Base-by-base conservation (phyloP, 139 green algal species). In the Chlorella vulgaris region DNA sequence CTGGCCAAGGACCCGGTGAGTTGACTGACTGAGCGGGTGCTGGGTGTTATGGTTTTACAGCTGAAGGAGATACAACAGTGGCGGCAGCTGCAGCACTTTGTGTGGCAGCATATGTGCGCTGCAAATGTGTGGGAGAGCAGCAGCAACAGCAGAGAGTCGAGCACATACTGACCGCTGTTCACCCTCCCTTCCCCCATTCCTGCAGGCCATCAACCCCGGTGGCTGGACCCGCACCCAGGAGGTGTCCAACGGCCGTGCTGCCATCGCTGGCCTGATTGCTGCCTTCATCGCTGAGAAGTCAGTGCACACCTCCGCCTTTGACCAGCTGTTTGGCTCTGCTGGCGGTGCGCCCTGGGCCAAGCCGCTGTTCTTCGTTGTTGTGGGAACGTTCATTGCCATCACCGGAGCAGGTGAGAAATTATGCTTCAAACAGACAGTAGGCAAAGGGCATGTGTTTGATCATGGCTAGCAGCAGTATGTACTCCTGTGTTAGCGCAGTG, bases 181-280 rank as follows among this genome's bases (percentile, higher is more conserved):
- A 10, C 15, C 47, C 47, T 58, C 15, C 47, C 47, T 58, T 58
- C 47, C 47, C 47, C 47, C 47, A 24, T 58, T 58, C 47, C 47
- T 58, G 76, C 58, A 61, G 40, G 22, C 4, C 21, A 38, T 68
- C 61, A 68, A 68, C 61, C 61, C 61, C 61, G 13, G 18, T 18
- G 26, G 36, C 28, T 68, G 61, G 61, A 68, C 61, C 61, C 61
- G 61, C 13, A 68, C 61, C 61, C 61, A 68, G 61, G 61, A 68
- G n/a, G 61, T 68, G 61, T 68, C 61, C 61, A 68, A 68, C 61
- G 61, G 61, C 61, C 61, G 61, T 7, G 61, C 61, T 13, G 61
- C 61, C 61, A 68, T 68, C 26, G 61, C 61, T 28, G 61, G 61
- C 61, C 61, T 68, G 13, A 38, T 68, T 28, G 4, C 21, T 28